Conservation (phyloP, 352 stramenopile species). For the Phytophthora syringae region DNA sequence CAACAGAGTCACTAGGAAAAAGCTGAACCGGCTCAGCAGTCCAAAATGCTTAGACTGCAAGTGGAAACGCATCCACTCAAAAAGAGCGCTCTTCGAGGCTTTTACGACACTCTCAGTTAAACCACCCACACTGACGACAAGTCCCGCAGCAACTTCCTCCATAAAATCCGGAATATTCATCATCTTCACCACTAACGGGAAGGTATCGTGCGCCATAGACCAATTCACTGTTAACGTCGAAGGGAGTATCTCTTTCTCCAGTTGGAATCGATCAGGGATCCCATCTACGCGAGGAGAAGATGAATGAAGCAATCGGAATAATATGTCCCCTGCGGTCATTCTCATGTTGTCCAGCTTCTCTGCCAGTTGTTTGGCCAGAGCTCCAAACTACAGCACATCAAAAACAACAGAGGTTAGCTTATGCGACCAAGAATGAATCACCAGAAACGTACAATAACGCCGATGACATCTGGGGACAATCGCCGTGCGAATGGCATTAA, state of each 20-base stretch:
- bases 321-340: slow-evolving; percentile 83
- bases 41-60: slow-evolving; percentile 66
- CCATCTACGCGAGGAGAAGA: slow-evolving; percentile 66
- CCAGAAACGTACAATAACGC: slow-evolving; percentile 42
- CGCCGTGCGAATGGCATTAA: slow-evolving; percentile 44
- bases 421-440: background rate
- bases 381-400: slow-evolving; percentile 59
- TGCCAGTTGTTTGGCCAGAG: slow-evolving; percentile 94
- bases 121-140: slow-evolving; percentile 95
- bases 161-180: slow-evolving; percentile 91
- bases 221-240: slow-evolving; percentile 69
- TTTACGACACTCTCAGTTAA: slow-evolving; percentile 95
- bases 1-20: slow-evolving; percentile 73
- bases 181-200: slow-evolving; percentile 88
- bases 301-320: slow-evolving; percentile 88
- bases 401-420: slow-evolving; percentile 24
- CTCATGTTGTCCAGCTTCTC: slow-evolving; percentile 97
- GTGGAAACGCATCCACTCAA: slow-evolving; percentile 66
- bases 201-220: slow-evolving; percentile 89
- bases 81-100: slow-evolving; percentile 67
- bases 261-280: slow-evolving; percentile 76
- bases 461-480: slow-evolving; percentile 49
- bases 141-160: slow-evolving; percentile 83
- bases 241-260: slow-evolving; percentile 75
- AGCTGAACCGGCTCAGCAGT: slow-evolving; percentile 68